Conservation (phyloP, 768 basidiomycete species). For the Amylocystis lapponica region DNA sequence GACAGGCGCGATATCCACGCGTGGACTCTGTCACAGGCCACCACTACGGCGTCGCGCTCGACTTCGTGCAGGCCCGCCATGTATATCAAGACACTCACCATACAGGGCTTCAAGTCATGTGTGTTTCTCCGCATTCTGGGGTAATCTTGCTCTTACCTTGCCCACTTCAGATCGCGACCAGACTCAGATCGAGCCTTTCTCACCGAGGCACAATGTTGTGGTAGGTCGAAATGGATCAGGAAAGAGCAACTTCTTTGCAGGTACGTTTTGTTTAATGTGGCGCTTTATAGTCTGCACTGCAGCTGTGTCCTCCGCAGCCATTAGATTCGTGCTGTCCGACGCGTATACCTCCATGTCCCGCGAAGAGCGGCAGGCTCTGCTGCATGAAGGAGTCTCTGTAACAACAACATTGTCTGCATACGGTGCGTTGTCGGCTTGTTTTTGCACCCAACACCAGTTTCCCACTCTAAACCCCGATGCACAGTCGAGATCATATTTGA, state of each 20-base stretch:
- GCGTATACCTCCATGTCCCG: constrained; percentile 94
- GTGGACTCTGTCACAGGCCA: background rate
- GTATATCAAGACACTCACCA: constrained; percentile 86
- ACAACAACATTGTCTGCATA: constrained; percentile 89
- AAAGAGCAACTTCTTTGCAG: constrained; percentile 98
- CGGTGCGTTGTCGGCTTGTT: constrained; percentile 39
- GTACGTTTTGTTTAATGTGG: constrained; percentile 44
- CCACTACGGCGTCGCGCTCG: background rate
- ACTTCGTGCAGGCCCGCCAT: constrained; percentile 28
- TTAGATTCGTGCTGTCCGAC: constrained; percentile 96
- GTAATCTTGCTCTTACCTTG: background rate
- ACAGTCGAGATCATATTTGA: constrained; percentile 92
- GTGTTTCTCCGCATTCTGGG: constrained; percentile 17
- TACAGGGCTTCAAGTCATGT: constrained; percentile 99
- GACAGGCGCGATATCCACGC: background rate
- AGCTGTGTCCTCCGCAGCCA: constrained; percentile 49
- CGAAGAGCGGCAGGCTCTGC: constrained; percentile 87
- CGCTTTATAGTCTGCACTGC: too few species aligned
- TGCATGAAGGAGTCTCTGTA: constrained; percentile 89
- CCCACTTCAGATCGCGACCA: constrained; percentile 66
- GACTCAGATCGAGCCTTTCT: constrained; percentile 92
- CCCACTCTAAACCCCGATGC: too few species aligned
- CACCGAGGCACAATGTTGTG: constrained; percentile 90
- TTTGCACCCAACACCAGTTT: too few species aligned
- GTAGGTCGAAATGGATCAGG: constrained; percentile 97